Base-by-base conservation (phyloP, 2,329 filamentous ascomycete genomes). In the Arthrobotrys sphaeroides region DNA sequence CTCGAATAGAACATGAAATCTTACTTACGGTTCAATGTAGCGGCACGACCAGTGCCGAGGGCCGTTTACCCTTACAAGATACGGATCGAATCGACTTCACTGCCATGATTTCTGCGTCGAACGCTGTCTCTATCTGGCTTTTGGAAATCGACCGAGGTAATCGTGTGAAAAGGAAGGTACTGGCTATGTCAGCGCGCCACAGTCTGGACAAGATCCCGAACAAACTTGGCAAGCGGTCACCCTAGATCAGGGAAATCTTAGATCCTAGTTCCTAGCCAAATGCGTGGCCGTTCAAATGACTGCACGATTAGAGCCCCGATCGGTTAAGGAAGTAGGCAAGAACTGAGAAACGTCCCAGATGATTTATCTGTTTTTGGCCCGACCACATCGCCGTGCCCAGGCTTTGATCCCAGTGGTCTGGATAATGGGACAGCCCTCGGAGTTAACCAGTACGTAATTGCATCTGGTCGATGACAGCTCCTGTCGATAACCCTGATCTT, bases 221-320 rank as follows among this genome's bases (percentile, higher is more conserved):
- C 64, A 26, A 69, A 69, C 72, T 75, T 75, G 72, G 72, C 72
- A 75, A 75, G 72, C 72, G 64, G 65, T 69, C 70, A 75, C 57
- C 64, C 72, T 59, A 64, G 72, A 65, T 75, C 72, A 75, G 55
- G 43, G 64, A 69, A 70, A 75, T 69, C 64, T 69, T 69, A 75
- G 72, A 75, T 75, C 64, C 72, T 55, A 75, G 72, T 75, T 75
- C 72, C 64, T 42, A 75, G 72, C 43, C 60, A 74, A 64, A 69
- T 68, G 72, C 62, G 72, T 69, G 45, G 64, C 72, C 72, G 57
- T 69, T 75, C 64, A 53, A 62, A 64, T 75, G 72, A 62, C 60
- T 26, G 53, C 40, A 66, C 60, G 42, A 61, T 64, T 61, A 51
- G 36, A 68, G 64, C 38, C 70, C 55, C 64, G 72, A 69, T 75